A percentile compares a stretch with the other conserved stretches of the same genome.
phyloP scores from a whole-genome alignment of 495 filamentous ascomycete genomes.

The Achaetomiella virescens region DNA sequence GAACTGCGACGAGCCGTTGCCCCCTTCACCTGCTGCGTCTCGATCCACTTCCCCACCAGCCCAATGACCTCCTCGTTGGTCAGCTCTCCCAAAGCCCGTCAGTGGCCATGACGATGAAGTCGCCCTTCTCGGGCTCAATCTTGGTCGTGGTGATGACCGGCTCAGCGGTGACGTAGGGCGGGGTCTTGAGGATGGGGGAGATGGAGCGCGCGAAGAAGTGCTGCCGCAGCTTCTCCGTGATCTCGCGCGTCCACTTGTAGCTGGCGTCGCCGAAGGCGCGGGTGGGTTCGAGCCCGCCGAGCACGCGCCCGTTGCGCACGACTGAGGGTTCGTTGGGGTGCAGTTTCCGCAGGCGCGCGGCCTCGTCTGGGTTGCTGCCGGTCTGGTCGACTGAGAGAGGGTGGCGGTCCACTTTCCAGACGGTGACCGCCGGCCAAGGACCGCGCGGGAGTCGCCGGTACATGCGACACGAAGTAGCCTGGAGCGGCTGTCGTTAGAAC shows the following conservation, averaged over 20 bases:
- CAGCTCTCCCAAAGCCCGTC: slow-evolving; percentile 98
- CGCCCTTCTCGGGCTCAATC: slow-evolving; percentile 81
- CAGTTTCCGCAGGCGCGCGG: slow-evolving; percentile 67
- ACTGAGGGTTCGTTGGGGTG: slow-evolving; percentile 87
- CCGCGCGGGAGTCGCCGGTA: slow-evolving; percentile 89
- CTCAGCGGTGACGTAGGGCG: slow-evolving; percentile 97
- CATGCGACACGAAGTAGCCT: slow-evolving; percentile 85
- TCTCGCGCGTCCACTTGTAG: slow-evolving; percentile 91
- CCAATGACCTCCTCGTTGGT: slow-evolving; percentile 98
- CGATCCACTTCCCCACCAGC: slow-evolving; percentile 93
- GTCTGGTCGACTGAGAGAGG: slow-evolving; percentile 86
- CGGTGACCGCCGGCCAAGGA: slow-evolving; percentile 70
- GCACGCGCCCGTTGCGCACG: slow-evolving; percentile 77
- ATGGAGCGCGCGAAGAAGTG: slow-evolving; percentile 80
- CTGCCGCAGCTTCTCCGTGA: slow-evolving; percentile 69
- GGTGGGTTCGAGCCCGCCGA: slow-evolving; percentile 85
- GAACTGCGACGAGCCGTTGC: slow-evolving; percentile 25
- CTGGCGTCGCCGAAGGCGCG: slow-evolving; percentile 92
- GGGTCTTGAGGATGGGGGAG: slow-evolving; percentile 69
- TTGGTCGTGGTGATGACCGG: slow-evolving; percentile 93
- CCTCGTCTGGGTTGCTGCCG: slow-evolving; percentile 77
- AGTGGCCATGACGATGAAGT: slow-evolving; percentile 94
- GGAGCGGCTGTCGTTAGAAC: slow-evolving; percentile 83
- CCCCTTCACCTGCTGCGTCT: slow-evolving; percentile 53
- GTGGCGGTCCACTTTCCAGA: slow-evolving; percentile 92